A percentile compares a stretch with the other conserved stretches of the same genome.
These are phyloP conservation scores for Cladosporium colombiae DNA, from an alignment of 2,329 filamentous ascomycete genomes.

Conservation along the genomic window DNA sequence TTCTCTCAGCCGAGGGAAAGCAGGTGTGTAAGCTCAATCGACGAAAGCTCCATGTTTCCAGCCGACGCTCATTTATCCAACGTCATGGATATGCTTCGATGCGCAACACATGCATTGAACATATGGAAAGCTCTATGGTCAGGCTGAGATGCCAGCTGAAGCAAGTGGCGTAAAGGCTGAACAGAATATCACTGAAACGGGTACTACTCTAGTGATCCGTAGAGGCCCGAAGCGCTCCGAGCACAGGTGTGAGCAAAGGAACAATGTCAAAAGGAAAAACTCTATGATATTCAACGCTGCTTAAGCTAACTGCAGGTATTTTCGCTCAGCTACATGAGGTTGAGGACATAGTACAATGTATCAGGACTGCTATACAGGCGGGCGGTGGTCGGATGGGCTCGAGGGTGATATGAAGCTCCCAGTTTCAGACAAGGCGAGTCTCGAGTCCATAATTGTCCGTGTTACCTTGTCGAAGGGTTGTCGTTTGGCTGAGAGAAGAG, in stretches of 20 bases:
- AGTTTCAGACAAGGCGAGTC: conserved; percentile 5
- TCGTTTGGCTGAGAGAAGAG: neutral
- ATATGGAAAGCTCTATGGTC: neutral
- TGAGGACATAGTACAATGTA: conserved; percentile 36
- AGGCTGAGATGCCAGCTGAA: neutral
- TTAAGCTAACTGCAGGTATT: conserved; percentile 13
- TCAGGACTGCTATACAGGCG: conserved; percentile 40
- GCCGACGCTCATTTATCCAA: neutral
- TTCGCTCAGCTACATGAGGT: conserved; percentile 11
- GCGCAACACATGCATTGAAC: neutral
- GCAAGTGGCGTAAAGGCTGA: neutral
- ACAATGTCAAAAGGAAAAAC: conserved; percentile 13
- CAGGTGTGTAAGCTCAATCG: neutral
- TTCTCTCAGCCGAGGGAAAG: conserved; percentile 4
- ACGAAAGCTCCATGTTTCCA: conserved; percentile 9
- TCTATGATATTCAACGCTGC: conserved; percentile 17
- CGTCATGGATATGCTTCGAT: neutral
- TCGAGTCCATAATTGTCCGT: neutral
- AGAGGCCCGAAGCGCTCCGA: neutral
- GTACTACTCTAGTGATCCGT: neutral
- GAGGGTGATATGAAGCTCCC: conserved; percentile 2
- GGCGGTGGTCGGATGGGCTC: conserved; percentile 17
- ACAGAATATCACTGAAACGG: neutral
- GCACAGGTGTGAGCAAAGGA: neutral
- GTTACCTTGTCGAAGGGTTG: neutral